Evolutionary conservation across 306 rosid species (phyloP).

Genomic region (Cucurbita moschata): DNA sequence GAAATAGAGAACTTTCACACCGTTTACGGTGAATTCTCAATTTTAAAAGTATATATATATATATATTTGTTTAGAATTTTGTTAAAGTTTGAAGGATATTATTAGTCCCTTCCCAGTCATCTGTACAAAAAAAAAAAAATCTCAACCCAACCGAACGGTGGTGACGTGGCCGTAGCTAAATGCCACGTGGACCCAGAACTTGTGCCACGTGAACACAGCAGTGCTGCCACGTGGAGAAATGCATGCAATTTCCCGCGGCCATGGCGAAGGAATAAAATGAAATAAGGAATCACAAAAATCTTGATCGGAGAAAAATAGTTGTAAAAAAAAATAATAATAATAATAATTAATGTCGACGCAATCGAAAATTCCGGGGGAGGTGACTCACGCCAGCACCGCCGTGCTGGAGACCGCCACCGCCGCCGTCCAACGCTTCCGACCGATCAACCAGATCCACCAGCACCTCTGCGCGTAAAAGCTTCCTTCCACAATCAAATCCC

Average conservation of each 20-base stretch:
- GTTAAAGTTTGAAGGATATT: too few species aligned
- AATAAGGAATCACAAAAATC: not conserved
- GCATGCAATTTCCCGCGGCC: not conserved
- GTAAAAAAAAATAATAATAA: not conserved
- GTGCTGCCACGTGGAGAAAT: not conserved
- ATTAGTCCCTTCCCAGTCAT: too few species aligned
- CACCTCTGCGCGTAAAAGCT: conserved; percentile 66
- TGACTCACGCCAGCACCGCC: conserved; percentile 25
- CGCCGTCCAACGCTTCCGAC: conserved; percentile 48
- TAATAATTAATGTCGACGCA: conserved; percentile 14
- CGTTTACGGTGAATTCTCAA: too few species aligned
- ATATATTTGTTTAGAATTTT: too few species aligned
- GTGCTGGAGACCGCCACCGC: conserved; percentile 46
- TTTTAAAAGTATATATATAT: too few species aligned
- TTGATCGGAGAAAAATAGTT: not conserved
- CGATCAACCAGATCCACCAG: conserved; percentile 68
- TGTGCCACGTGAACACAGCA: not conserved
- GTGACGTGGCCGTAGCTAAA: not conserved
- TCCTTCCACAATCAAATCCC: too few species aligned
- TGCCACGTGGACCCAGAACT: not conserved
- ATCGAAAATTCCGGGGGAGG: conserved; percentile 31
- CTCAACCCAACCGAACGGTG: too few species aligned
- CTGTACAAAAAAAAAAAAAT: too few species aligned
- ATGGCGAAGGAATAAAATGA: not conserved
- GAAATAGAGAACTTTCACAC: too few species aligned